These are phyloP conservation scores for Bullera alba DNA, from an alignment of 768 basidiomycete species.

Conservation along the genomic window DNA sequence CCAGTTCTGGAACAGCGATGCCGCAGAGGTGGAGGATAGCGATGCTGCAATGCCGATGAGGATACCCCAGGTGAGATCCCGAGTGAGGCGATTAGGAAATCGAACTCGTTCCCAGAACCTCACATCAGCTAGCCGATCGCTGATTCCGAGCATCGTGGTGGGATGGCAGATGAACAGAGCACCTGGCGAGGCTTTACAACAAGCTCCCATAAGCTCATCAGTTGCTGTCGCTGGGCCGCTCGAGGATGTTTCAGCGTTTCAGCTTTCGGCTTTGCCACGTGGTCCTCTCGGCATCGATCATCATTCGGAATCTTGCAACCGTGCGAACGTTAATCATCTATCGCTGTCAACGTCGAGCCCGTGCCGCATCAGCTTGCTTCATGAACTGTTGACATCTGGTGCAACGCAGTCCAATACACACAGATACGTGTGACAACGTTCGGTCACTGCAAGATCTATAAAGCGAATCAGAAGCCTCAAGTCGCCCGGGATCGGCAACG, in stretches of 20 bases:
- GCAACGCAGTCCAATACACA: neutral
- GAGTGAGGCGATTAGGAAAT: slow-evolving; percentile 21
- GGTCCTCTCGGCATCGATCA: too few species aligned
- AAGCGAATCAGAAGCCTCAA: too few species aligned
- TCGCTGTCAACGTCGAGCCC: too few species aligned
- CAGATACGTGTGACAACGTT: neutral
- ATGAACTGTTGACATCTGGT: too few species aligned
- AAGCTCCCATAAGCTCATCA: neutral
- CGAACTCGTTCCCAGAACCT: slow-evolving; percentile 14
- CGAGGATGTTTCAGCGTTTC: too few species aligned
- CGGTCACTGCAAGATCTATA: neutral
- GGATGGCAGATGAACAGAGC: too few species aligned
- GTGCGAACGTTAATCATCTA: too few species aligned
- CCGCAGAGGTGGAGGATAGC: slow-evolving; percentile 61
- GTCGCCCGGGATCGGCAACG: neutral
- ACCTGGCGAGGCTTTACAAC: neutral
- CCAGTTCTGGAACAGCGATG: slow-evolving; percentile 53
- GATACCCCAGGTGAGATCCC: slow-evolving; percentile 51
- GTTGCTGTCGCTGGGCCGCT: too few species aligned
- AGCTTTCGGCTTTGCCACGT: too few species aligned
- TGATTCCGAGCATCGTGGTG: too few species aligned
- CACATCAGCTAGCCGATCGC: neutral
- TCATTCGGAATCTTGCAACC: too few species aligned
- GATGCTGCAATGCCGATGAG: slow-evolving; percentile 72
- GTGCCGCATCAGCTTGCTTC: too few species aligned